phyloP scores from a whole-genome alignment of 139 green algal species.

The Tetradesmus obliquus region DNA sequence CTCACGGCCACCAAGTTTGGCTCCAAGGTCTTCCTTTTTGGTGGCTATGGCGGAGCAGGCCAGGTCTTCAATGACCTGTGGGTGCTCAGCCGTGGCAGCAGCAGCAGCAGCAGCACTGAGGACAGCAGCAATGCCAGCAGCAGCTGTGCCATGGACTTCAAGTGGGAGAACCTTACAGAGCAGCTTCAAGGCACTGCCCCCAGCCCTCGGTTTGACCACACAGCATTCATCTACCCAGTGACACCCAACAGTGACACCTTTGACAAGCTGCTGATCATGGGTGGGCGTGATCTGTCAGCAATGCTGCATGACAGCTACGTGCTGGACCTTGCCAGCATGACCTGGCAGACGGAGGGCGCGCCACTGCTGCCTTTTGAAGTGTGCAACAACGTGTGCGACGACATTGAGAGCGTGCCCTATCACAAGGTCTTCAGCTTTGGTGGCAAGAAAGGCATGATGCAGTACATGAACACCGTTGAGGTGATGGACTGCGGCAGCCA shows the following conservation, averaged over 20 bases:
- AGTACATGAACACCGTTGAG: slow-evolving; percentile 82
- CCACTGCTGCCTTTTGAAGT: slow-evolving; percentile 67
- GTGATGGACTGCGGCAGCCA: slow-evolving; percentile 83
- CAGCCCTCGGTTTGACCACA: slow-evolving; percentile 83
- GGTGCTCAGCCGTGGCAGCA: slow-evolving; percentile 67
- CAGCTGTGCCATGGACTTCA: slow-evolving; percentile 34
- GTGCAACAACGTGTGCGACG: slow-evolving; percentile 81
- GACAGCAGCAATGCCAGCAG: slow-evolving; percentile 23
- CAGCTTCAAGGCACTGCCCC: slow-evolving; percentile 52
- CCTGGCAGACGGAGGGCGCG: slow-evolving; percentile 73
- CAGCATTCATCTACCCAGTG: slow-evolving; percentile 58
- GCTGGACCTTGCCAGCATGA: slow-evolving; percentile 79
- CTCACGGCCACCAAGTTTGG: slow-evolving; percentile 79
- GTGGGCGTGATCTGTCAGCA: slow-evolving; percentile 79
- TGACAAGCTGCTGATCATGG: slow-evolving; percentile 82
- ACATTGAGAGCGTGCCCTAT: slow-evolving; percentile 87
- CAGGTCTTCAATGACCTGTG: slow-evolving; percentile 84
- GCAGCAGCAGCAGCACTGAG: background rate
- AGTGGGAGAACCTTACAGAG: slow-evolving; percentile 71
- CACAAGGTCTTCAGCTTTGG: slow-evolving; percentile 91
- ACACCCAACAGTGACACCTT: slow-evolving; percentile 73
- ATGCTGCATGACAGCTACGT: slow-evolving; percentile 82
- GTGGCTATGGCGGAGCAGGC: slow-evolving; percentile 84
- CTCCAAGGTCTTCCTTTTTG: slow-evolving; percentile 79
- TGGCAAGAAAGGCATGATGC: slow-evolving; percentile 84